Base-by-base conservation (phyloP, 768 basidiomycete genomes). In the Suillus weaverae region DNA sequence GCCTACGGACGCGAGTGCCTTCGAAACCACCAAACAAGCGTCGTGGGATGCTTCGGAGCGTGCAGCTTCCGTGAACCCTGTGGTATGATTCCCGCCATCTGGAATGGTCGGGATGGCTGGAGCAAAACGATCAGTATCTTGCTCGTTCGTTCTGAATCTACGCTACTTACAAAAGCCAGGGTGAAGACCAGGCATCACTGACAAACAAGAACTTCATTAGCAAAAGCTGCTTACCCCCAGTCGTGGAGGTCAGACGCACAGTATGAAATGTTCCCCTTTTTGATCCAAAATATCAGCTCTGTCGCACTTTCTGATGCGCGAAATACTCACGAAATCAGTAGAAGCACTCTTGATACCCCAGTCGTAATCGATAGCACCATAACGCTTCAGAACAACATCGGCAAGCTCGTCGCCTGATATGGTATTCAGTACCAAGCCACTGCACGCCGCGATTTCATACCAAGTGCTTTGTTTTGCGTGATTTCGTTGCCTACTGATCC, bases 51-150 rank as follows among this genome's bases (percentile, higher is more conserved):
- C 82, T 9, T 76, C 70, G 0, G 84, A 86, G 0, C 83, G 80
- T 0, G 90, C 90, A 0, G 89, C 76, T 26, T 83, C 74, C 20
- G 83, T 79, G 68, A 92, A 92, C 10, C 74, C 84, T 2, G 75
- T 74, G 0, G 90, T 91, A 68, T 92, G 90, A 69, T 91, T 91
- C 11, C 89, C 89, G 16, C 89, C 90, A 66, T 87, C 81, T 1
- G 76, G 70, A 46, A 84, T 78, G 0, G 88, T 90, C 1, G 90
- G 90, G 55, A 91, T 92, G 5, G 88, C 89, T 90, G 26, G 46
- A 57, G 33, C 4, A 18, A 60, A 30, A 41, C 32, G 26, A 9
- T 61, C 3, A 38, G 22, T 7, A 22, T 18, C 62, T 48, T 20
- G 36, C 38, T 33, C 22, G 46, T 66, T 32, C 36, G 18, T 59